phyloP scores from a whole-genome alignment of 768 basidiomycete species.

The Rickenella mellea region DNA sequence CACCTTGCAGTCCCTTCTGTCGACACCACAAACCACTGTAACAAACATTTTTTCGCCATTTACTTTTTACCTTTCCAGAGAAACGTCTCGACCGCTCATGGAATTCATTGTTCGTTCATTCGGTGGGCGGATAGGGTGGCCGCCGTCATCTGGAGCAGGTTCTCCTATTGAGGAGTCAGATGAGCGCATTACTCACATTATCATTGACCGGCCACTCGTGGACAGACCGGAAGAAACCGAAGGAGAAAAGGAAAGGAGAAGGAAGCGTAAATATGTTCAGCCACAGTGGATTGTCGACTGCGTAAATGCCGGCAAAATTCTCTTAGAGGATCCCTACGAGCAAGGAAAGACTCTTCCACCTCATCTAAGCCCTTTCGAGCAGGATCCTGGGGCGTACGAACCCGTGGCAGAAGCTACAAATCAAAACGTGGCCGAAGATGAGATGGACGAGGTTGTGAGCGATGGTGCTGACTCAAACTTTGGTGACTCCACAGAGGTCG shows the following conservation, averaged over 20 bases:
- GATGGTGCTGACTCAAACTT: conserved; percentile 22
- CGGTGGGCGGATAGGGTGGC: conserved; percentile 90
- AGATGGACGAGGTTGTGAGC: conserved; percentile 22
- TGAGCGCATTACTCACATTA: conserved; percentile 84
- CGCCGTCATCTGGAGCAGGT: conserved; percentile 68
- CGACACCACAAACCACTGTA: conserved; percentile 45
- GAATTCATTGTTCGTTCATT: conserved; percentile 91
- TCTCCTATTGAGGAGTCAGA: conserved; percentile 75
- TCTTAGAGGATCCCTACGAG: conserved; percentile 77
- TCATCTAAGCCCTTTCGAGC: conserved; percentile 93
- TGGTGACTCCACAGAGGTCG: conserved; percentile 14
- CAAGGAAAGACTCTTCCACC: conserved; percentile 86
- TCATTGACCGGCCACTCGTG: conserved; percentile 79
- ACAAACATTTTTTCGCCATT: conserved; percentile 74
- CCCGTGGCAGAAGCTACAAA: conserved; percentile 31
- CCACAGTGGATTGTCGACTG: conserved; percentile 98
- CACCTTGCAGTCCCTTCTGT: conserved; percentile 58
- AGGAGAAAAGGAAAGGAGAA: conserved; percentile 51
- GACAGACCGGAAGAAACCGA: conserved; percentile 37
- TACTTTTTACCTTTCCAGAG: conserved; percentile 90
- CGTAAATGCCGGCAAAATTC: conserved; percentile 77
- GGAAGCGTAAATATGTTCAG: conserved; percentile 80
- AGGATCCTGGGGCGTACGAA: conserved; percentile 67
- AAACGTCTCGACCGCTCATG: conserved; percentile 83
- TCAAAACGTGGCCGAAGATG: conserved; percentile 21